Base-by-base conservation (phyloP, 352 stramenopile species). In the Globisporangium parvum region DNA sequence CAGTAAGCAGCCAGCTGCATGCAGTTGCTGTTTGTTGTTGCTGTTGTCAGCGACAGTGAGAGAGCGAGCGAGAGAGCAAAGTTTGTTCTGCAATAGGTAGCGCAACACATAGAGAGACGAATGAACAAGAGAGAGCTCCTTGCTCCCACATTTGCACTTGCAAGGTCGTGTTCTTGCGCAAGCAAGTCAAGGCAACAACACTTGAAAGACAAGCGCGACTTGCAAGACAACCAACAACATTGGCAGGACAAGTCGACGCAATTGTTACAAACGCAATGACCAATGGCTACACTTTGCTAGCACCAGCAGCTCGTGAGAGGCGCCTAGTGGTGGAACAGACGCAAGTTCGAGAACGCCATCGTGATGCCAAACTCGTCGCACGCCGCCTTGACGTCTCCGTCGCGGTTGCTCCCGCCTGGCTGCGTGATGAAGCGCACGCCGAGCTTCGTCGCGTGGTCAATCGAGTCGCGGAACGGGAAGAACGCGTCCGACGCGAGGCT, bases 311-410 rank as follows among this genome's bases (percentile, higher is more conserved):
- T n/a, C 15, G 18, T 6, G 47, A 3, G 12, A 0, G 11, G 20
- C 21, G n/a, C 46, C 71, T 99, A 99, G 87, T 99, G 97, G 85
- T 99, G 97, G 87, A 99, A 99, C 45, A 99, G 89, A 66, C 97
- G 89, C 53, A 98, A 76, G 69, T 95, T 96, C 37, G 96, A 99
- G 68, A 99, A 98, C 52, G 91, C 97, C 97, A 99, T 99, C 47
- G 92, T 93, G 82, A 99, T 99, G 57, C 93, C 96, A 69, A 99
- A 99, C 73, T 99, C 96, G 53, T 99, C 82, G 66, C 93, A 98
- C 40, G 96, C 97, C 35, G 78, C 63, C 59, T 95, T 91, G 51
- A 98, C 98, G 46, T 99, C 94, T 18, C 58, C 60, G 64, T 93
- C 84, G 62, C 82, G 85, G 49, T 70, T 93, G 70, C 80, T 93